Percentiles rank a stretch among this genome's conserved stretches.
These are phyloP conservation scores for Cucumis melo DNA, from an alignment of 306 rosid species.

Conservation along the genomic window DNA sequence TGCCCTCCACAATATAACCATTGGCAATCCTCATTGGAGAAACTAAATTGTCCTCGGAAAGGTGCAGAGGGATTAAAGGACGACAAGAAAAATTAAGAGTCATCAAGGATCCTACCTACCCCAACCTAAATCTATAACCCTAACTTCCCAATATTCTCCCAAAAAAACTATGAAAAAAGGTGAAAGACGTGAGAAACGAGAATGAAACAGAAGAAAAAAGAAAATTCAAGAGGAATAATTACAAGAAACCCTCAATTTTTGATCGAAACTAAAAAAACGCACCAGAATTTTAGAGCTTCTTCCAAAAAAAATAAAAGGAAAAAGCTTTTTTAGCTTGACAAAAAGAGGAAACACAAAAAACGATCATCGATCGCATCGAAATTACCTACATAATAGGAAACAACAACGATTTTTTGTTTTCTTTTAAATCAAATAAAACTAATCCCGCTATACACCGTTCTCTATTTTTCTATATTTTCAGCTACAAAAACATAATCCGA, in stretches of 20 bases:
- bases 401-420: neutral
- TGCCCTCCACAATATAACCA: constrained; percentile 31
- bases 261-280: constrained; percentile 91
- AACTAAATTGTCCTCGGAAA: constrained; percentile 14
- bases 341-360: neutral
- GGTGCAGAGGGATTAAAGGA: constrained; percentile 12
- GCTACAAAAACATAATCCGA: constrained; percentile 21
- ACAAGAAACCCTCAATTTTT: constrained; percentile 82
- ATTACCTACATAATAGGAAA: constrained; percentile 18
- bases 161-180: neutral
- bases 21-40: constrained; percentile 35
- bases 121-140: constrained; percentile 1
- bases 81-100: constrained; percentile 19
- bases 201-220: neutral
- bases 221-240: constrained; percentile 5
- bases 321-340: constrained; percentile 16
- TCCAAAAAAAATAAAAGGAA: constrained; percentile 15
- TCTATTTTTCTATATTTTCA: neutral
- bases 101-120: constrained; percentile 5
- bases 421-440: neutral
- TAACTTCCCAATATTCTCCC: neutral
- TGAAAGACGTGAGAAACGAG: neutral
- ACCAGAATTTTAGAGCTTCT: constrained; percentile 86
- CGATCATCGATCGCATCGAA: constrained; percentile 15
- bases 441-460: constrained; percentile 6